Evolutionary conservation across 164 flowering plant species (phyloP), one percentile per base, ranked within the genome.

Genomic region (Annona squamosa): DNA sequence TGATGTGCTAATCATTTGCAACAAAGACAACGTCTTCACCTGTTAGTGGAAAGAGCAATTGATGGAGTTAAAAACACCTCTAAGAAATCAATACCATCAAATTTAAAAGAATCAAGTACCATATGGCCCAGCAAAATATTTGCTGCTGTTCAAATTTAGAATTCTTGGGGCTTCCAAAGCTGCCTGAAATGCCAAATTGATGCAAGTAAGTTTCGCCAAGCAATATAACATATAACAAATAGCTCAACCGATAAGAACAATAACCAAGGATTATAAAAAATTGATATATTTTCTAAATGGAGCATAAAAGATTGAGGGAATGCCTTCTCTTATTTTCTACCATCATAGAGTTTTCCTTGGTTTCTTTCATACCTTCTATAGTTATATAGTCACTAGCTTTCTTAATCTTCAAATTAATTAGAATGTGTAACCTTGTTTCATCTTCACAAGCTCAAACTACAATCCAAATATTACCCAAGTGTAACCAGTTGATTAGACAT

Each of bases 1-100:
- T 91, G 44, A 89, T 85, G 83, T 91, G 97, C 97, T 94, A 91
- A 72, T 91, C 97, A 72, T 91, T 89, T 65, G 88, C 87, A 69
- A 91, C 72, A 77, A 91, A 89, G 62, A 89, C 75, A 72, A 87
- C 87, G 79, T 91, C 88, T 74, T 91, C 97, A 3, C 97, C 97
- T 89, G 83, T 5, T 17, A 18, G 5, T 1, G 5, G 43, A 41
- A 66, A 42, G 6, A 10, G 13, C 59, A 52, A 4, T 2, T 52
- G 13, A 1, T 1, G 59, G 13, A 7, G 59, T 6, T 52, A 16
- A 52, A 48, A 41, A 13, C 37, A 0, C 37, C 37, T 26, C 37
- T 26, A 26, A 37, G 37, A 26, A 42, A 42, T 17, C 42, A 1
- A 66, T 66, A 52, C 47, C 17, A 66, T 26, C 37, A 26, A 26